phyloP scores from a whole-genome alignment of 805 yeast species.

The Sugiyamaella americana region DNA sequence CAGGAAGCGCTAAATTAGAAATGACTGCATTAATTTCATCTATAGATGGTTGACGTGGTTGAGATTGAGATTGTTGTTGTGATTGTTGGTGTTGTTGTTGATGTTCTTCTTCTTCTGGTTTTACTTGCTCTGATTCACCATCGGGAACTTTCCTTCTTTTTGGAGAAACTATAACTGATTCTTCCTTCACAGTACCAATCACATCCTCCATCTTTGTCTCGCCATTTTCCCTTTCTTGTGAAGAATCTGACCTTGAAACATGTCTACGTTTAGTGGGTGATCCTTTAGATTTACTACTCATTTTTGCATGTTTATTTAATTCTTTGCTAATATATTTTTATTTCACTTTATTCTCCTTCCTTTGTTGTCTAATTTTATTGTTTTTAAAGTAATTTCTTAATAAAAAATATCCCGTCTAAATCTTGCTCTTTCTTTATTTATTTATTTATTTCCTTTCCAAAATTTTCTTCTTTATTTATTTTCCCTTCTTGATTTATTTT shows the following conservation, averaged over 20 bases:
- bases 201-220: too few relatives aligned
- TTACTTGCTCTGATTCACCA: not conserved
- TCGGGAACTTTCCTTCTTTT: slow-evolving; percentile 4
- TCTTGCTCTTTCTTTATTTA: too few relatives aligned
- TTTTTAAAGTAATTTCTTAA: too few relatives aligned
- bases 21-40: slow-evolving; percentile 73
- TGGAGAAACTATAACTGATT: slow-evolving; percentile 1
- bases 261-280: slow-evolving; percentile 5
- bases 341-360: too few relatives aligned
- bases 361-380: too few relatives aligned
- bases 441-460: too few relatives aligned
- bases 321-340: not conserved
- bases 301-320: not conserved
- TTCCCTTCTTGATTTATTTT: too few relatives aligned
- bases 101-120: not conserved
- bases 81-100: too few relatives aligned
- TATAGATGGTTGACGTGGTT: slow-evolving; percentile 18
- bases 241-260: slow-evolving; percentile 5
- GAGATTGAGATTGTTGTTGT: not conserved
- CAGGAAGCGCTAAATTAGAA: slow-evolving; percentile 61
- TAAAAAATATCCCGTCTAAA: too few relatives aligned
- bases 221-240: not conserved
- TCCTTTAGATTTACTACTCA: not conserved
- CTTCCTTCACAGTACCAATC: not conserved
- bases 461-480: too few relatives aligned